Evolutionary conservation across 768 basidiomycete genomes (phyloP), one percentile per base, ranked within the genome.

Genomic region (Lentinus brumalis): DNA sequence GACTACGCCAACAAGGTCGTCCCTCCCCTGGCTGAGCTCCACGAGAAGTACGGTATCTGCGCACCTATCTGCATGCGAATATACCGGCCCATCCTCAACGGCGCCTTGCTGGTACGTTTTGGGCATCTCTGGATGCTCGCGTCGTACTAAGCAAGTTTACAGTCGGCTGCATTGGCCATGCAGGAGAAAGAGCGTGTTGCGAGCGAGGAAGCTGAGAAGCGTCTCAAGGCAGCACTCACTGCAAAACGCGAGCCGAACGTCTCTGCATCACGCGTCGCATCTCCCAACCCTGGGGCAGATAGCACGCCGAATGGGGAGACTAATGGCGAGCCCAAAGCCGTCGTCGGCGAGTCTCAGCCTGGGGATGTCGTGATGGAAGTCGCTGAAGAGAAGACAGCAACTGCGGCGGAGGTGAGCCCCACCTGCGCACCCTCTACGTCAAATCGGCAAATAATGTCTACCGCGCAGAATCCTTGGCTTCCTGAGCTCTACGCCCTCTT

Each of bases 11-110:
- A 81, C 45, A 85, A 83, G 67, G 78, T 93, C 26, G 75, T 96
- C 6, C 96, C 96, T 5, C 76, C 91, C 16, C 77, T 97, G 10
- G 75, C 77, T 2, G 89, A 92, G 31, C 81, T 98, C 9, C 87
- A 87, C 54, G 79, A 83, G 53, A 79, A 81, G 41, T 98, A 90
- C 73, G 91, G 89, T 7, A 85, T 99, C 47, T 86, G 87, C 60
- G 86, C 91, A 40, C 85, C 91, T 12, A 88, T 97, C 57, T 93
- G 94, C 55, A 97, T 98, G 92, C 94, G 96, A 70, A 89, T 98
- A 59, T 83, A 93, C 41, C 86, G 97, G 15, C 95, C 96, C 14
- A 87, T 90, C 56, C 78, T 92, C 46, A 85, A 91, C 63, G 76
- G 77, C 9, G 75, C 80, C 31, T 75, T 92, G 49, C 74, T 91